These are phyloP conservation scores for Flammula alnicola DNA, from an alignment of 1,284 basidiomycete species.

Conservation along the genomic window DNA sequence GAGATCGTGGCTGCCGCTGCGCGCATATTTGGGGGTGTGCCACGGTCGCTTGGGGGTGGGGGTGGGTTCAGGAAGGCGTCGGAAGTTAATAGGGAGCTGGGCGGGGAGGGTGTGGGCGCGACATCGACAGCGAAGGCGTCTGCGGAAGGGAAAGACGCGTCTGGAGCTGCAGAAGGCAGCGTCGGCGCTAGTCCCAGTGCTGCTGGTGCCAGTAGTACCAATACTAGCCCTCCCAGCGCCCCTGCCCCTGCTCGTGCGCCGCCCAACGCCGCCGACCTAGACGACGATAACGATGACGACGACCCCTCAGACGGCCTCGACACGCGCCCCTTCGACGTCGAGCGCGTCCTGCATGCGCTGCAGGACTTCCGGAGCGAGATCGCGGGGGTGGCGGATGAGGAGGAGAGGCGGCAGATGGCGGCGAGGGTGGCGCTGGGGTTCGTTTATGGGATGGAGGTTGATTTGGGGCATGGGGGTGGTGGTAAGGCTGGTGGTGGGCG, in stretches of 20 bases:
- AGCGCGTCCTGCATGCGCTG: conserved; percentile 61
- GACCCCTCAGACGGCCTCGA: neutral
- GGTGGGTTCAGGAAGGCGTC: conserved; percentile 5
- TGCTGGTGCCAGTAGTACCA: too few species aligned
- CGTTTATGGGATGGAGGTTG: conserved; percentile 72
- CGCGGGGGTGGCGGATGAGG: conserved; percentile 63
- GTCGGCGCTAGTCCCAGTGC: too few species aligned
- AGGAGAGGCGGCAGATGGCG: conserved; percentile 66
- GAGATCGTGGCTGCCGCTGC: conserved; percentile 58
- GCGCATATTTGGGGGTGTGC: conserved; percentile 55
- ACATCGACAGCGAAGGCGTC: neutral
- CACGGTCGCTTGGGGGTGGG: neutral
- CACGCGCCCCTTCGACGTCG: conserved; percentile 61
- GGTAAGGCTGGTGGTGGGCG: too few species aligned
- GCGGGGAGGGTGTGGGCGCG: too few species aligned
- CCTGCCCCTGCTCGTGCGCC: too few species aligned
- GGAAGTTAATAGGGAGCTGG: neutral
- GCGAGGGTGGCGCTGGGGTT: conserved; percentile 75
- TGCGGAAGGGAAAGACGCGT: neutral
- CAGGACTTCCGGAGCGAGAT: conserved; percentile 78
- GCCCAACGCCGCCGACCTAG: neutral
- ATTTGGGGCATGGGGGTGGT: too few species aligned
- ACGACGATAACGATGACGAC: neutral
- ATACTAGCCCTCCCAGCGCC: neutral
- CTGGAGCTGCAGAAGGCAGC: neutral